Percentiles rank a stretch among this genome's conserved stretches.
phyloP scores from a whole-genome alignment of 2,329 filamentous ascomycete species.

The Aspergillus sp. region DNA sequence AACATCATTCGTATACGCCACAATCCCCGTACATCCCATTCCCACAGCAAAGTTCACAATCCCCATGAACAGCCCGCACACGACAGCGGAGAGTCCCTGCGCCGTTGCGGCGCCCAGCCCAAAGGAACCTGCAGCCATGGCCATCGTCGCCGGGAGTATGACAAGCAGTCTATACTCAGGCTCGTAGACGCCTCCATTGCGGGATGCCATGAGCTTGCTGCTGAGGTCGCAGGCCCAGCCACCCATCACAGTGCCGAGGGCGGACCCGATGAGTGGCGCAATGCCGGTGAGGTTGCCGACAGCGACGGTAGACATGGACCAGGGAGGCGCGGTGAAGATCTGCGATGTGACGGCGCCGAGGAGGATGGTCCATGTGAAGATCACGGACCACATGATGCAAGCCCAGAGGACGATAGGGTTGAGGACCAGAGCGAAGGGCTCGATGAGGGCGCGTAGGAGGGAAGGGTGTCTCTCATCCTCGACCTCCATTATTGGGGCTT shows the following conservation, averaged over 20 bases:
- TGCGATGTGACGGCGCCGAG: not conserved
- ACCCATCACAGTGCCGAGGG: not conserved
- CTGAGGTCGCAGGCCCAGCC: not conserved
- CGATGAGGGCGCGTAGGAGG: not conserved
- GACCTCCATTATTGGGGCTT: not conserved
- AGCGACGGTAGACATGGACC: not conserved
- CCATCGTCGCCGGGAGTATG: not conserved
- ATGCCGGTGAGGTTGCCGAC: not conserved
- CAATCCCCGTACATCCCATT: not conserved
- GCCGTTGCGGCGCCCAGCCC: not conserved
- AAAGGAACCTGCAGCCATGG: not conserved
- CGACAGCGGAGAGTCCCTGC: not conserved
- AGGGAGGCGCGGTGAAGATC: not conserved
- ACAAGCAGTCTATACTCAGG: not conserved
- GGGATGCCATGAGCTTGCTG: not conserved
- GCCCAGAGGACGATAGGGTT: not conserved
- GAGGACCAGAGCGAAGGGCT: not conserved
- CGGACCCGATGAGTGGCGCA: not conserved
- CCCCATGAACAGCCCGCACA: not conserved
- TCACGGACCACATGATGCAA: not conserved
- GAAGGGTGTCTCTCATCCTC: not conserved
- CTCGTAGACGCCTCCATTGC: not conserved
- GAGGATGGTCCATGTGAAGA: not conserved
- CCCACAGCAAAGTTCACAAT: not conserved
- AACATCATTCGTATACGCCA: not conserved